A percentile compares a stretch with the other conserved stretches of the same genome.
These are phyloP conservation scores for Pyrrhoderma noxium DNA, from an alignment of 1,284 basidiomycete species.

Conservation along the genomic window DNA sequence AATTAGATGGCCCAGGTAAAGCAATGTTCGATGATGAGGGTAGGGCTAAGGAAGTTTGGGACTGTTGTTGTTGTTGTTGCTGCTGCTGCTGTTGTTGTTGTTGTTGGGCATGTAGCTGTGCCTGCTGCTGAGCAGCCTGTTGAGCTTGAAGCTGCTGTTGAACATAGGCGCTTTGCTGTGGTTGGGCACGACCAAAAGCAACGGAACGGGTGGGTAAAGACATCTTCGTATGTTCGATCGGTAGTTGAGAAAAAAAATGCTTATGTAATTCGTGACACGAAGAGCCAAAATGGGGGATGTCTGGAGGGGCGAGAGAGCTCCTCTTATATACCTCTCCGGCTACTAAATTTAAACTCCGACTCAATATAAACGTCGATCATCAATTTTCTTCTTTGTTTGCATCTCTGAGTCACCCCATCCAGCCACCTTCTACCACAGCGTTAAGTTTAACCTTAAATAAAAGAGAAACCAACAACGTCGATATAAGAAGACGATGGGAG, in stretches of 20 bases:
- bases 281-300: constrained; percentile 19
- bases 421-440: no score
- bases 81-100: constrained; percentile 26
- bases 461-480: no score
- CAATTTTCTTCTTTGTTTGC: no score
- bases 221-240: constrained; percentile 32
- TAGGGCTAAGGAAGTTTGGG: constrained; percentile 36
- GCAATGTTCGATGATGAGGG: constrained; percentile 37
- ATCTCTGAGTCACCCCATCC: no score
- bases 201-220: constrained; percentile 72
- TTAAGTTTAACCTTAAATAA: no score
- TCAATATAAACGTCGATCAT: not conserved
- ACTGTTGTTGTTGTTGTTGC: constrained; percentile 41
- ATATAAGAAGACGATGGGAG: no score
- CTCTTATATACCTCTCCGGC: constrained; percentile 27
- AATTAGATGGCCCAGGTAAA: constrained; percentile 28
- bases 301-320: constrained; percentile 13
- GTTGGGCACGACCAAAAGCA: constrained; percentile 58
- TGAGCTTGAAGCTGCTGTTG: constrained; percentile 34
- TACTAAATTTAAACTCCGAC: constrained; percentile 27
- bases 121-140: constrained; percentile 28
- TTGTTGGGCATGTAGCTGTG: constrained; percentile 23
- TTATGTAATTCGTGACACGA: constrained; percentile 5
- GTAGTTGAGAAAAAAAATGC: no score
- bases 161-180: constrained; percentile 38